Evolutionary conservation across 306 rosid genomes (phyloP).

Genomic region (Acacia confusa): DNA sequence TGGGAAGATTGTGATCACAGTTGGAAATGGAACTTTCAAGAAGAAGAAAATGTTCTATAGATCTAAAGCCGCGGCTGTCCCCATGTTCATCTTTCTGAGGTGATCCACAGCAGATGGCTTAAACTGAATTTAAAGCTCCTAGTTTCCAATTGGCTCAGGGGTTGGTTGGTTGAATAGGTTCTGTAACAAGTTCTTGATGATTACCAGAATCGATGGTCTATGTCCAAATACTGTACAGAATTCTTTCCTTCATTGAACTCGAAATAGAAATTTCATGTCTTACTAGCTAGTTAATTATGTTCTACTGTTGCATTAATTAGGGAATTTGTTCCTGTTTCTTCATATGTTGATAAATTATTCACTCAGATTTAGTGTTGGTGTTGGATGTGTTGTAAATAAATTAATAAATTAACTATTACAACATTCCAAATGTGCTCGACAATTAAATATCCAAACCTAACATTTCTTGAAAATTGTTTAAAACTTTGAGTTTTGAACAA

Average conservation of each 20-base stretch:
- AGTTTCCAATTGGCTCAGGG: background rate
- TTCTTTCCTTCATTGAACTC: conserved; percentile 2
- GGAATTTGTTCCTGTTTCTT: background rate
- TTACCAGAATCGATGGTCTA: background rate
- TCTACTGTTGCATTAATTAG: background rate
- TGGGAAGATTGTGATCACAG: conserved; percentile 67
- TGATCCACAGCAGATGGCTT: conserved; percentile 5
- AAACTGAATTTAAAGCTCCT: conserved; percentile 7
- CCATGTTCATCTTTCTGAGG: conserved; percentile 54
- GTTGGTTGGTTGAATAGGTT: background rate
- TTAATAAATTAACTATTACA: too few species aligned
- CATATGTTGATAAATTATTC: background rate
- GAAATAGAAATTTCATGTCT: background rate
- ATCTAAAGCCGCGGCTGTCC: conserved; percentile 61
- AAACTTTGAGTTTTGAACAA: background rate
- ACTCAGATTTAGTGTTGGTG: background rate
- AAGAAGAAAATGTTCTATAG: conserved; percentile 66
- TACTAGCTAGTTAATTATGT: background rate
- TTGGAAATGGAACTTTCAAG: conserved; percentile 64
- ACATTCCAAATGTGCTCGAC: background rate
- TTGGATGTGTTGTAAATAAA: background rate
- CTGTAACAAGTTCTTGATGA: background rate
- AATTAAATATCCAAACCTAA: background rate
- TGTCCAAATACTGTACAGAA: background rate
- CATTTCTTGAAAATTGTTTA: background rate